These are phyloP conservation scores for Trichoderma koningiopsis DNA, from an alignment of 2,329 filamentous ascomycete species.

Conservation along the genomic window DNA sequence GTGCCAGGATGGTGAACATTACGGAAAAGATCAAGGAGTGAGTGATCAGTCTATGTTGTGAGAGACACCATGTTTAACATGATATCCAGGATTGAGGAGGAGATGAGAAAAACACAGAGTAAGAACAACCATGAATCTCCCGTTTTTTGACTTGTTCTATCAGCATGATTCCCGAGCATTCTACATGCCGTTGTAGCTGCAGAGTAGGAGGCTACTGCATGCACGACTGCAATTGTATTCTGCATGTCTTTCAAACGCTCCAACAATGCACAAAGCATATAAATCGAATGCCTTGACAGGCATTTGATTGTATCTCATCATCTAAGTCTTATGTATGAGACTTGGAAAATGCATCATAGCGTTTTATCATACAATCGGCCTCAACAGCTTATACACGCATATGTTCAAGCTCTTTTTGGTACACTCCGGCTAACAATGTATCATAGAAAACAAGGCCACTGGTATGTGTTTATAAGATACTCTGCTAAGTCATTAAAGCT, in stretches of 20 bases:
- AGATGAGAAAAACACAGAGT: slow-evolving; percentile 99
- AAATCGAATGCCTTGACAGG: too few relatives aligned
- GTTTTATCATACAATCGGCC: not conserved
- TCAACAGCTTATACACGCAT: not conserved
- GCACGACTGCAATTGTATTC: too few relatives aligned
- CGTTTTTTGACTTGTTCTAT: not conserved
- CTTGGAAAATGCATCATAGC: not conserved
- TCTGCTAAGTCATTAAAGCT: slow-evolving; percentile 9
- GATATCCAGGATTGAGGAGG: slow-evolving; percentile 87
- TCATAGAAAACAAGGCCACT: slow-evolving; percentile 94
- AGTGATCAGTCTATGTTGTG: slow-evolving; percentile 37
- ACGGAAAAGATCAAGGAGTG: slow-evolving; percentile 99
- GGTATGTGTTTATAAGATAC: slow-evolving; percentile 60
- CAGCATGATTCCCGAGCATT: not conserved
- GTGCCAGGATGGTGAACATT: slow-evolving; percentile 88
- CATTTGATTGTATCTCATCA: too few relatives aligned
- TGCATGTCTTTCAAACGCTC: too few relatives aligned
- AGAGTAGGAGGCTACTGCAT: too few relatives aligned
- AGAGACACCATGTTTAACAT: slow-evolving; percentile 30
- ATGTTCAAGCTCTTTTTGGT: not conserved
- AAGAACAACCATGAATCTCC: slow-evolving; percentile 41
- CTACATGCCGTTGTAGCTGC: not conserved
- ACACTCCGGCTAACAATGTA: slow-evolving; percentile 35
- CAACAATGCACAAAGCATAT: too few relatives aligned
- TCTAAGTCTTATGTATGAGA: too few relatives aligned